phyloP scores from a whole-genome alignment of 1,139 yeast species.

The Lodderomyces orthopsilosis region DNA sequence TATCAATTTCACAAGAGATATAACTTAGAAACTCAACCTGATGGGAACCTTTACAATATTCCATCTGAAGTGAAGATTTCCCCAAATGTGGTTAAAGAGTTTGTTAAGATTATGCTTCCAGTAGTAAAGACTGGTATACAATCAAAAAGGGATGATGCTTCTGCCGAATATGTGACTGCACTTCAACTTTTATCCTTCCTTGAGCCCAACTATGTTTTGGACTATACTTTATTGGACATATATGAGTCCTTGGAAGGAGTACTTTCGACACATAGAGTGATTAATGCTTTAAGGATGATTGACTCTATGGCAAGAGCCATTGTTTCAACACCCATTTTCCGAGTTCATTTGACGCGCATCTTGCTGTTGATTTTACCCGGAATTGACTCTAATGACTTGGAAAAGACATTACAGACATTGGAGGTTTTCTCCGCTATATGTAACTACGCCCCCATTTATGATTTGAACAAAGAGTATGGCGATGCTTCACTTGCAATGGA shows the following conservation, averaged over 20 bases:
- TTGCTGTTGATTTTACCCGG: slow-evolving; percentile 73
- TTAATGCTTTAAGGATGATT: slow-evolving; percentile 68
- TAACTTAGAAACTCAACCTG: slow-evolving; percentile 42
- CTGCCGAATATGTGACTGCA: slow-evolving; percentile 59
- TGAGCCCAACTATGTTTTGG: slow-evolving; percentile 60
- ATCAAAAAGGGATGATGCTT: slow-evolving; percentile 60
- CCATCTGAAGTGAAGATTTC: slow-evolving; percentile 48
- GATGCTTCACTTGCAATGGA: slow-evolving; percentile 66
- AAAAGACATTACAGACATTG: slow-evolving; percentile 67
- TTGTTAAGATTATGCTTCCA: slow-evolving; percentile 58
- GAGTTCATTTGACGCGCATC: slow-evolving; percentile 78
- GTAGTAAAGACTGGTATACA: slow-evolving; percentile 73
- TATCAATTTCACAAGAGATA: slow-evolving; percentile 59
- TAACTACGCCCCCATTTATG: slow-evolving; percentile 68
- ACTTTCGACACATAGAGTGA: slow-evolving; percentile 78
- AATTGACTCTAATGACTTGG: slow-evolving; percentile 84
- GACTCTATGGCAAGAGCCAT: slow-evolving; percentile 67
- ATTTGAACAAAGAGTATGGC: slow-evolving; percentile 42
- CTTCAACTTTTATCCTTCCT: slow-evolving; percentile 65
- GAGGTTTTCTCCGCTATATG: slow-evolving; percentile 71
- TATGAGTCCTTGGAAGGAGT: slow-evolving; percentile 83
- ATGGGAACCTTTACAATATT: slow-evolving; percentile 42
- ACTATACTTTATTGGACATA: slow-evolving; percentile 65
- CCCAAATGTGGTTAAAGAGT: slow-evolving; percentile 39
- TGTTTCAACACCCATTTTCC: slow-evolving; percentile 60